phyloP scores from a whole-genome alignment of 106 monocot species.

The Apostasia ramifera region DNA sequence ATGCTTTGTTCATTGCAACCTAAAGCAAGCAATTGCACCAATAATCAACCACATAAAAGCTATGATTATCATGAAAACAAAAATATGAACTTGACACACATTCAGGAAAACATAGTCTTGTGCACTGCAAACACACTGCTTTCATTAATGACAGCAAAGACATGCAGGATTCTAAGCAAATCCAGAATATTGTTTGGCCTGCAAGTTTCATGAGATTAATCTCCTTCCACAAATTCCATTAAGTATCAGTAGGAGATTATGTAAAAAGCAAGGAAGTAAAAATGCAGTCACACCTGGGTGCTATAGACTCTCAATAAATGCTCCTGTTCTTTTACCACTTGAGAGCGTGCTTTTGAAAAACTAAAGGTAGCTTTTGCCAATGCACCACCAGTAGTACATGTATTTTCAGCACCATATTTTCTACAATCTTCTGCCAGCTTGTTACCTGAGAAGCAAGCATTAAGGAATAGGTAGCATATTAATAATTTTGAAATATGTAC shows the following conservation, averaged over 20 bases:
- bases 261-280: neutral
- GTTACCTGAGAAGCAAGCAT: slow-evolving; percentile 35
- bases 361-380: slow-evolving; percentile 73
- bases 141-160: too few relatives aligned
- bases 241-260: neutral
- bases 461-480: neutral
- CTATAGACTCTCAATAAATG: slow-evolving; percentile 78
- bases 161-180: too few relatives aligned
- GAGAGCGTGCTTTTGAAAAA: slow-evolving; percentile 62
- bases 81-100: too few relatives aligned
- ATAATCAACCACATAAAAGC: too few relatives aligned
- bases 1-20: too few relatives aligned
- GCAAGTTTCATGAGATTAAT: too few relatives aligned
- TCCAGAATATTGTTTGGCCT: too few relatives aligned
- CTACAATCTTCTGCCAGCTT: slow-evolving; percentile 81
- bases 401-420: slow-evolving; percentile 90
- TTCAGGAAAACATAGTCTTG: too few relatives aligned
- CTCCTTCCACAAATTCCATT: too few relatives aligned
- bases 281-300: slow-evolving; percentile 57
- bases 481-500: neutral
- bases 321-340: slow-evolving; percentile 76
- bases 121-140: too few relatives aligned
- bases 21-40: too few relatives aligned
- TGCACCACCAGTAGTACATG: slow-evolving; percentile 71
- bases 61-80: too few relatives aligned